These are phyloP conservation scores for Aspergillus sp. DNA, from an alignment of 2,329 filamentous ascomycete species.

Conservation along the genomic window DNA sequence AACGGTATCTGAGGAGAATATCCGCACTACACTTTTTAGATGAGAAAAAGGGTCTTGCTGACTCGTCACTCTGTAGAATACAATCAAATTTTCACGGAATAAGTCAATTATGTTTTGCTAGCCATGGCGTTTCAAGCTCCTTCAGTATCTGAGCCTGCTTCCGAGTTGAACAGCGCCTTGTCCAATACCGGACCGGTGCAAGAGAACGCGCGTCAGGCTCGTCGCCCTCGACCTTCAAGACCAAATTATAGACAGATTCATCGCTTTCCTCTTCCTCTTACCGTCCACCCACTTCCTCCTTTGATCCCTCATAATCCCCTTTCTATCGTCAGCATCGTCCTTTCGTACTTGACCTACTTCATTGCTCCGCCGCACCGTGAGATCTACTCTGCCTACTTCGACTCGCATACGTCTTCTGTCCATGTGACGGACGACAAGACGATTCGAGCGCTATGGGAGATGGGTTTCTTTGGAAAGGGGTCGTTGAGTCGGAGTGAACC, in stretches of 20 bases:
- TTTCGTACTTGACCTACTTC: conserved; percentile 66
- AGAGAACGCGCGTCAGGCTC: conserved; percentile 15
- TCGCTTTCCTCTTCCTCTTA: conserved; percentile 68
- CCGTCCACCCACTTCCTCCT: conserved; percentile 72
- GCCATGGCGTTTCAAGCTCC: conserved; percentile 21
- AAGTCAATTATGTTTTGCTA: conserved; percentile 18
- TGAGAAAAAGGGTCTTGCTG: conserved; percentile 12
- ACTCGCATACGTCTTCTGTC: conserved; percentile 70
- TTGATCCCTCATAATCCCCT: conserved; percentile 90
- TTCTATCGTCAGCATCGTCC: conserved; percentile 71
- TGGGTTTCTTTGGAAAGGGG: conserved; percentile 96
- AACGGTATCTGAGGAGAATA: conserved; percentile 84
- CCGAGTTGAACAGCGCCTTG: conserved; percentile 5
- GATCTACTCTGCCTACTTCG: conserved; percentile 68
- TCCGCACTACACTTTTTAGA: conserved; percentile 2
- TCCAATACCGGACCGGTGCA: conserved; percentile 9
- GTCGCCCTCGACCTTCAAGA: conserved; percentile 24
- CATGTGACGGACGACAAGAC: conserved; percentile 71
- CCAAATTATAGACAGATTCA: conserved; percentile 69
- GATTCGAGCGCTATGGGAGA: conserved; percentile 81
- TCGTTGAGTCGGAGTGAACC: conserved; percentile 89
- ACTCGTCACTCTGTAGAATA: conserved; percentile 15
- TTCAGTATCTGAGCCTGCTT: conserved; percentile 11
- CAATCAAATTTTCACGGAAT: conserved; percentile 1
- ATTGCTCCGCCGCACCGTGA: conserved; percentile 54